These are phyloP conservation scores for Saturnispora hagleri DNA, from an alignment of 805 yeast genomes.

Conservation along the genomic window DNA sequence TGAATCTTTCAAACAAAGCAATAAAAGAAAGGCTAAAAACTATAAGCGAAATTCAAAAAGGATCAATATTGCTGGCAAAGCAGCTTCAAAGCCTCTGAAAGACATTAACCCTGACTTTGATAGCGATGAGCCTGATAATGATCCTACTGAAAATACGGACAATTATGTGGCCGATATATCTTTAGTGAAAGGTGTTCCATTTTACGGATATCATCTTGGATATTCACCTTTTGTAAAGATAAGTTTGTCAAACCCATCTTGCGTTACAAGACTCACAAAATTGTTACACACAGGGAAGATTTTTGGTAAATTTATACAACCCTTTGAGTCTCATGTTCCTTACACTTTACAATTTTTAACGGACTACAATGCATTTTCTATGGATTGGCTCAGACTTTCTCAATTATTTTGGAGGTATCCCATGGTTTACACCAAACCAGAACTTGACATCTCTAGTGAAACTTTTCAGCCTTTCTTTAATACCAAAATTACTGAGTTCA, in stretches of 20 bases:
- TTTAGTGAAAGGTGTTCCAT: constrained; percentile 65
- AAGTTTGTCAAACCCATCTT: constrained; percentile 53
- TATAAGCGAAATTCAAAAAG: neutral
- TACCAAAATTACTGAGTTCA: constrained; percentile 19
- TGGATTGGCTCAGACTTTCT: constrained; percentile 58
- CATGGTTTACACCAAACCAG: constrained; percentile 16
- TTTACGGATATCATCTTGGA: constrained; percentile 75
- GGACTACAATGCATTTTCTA: constrained; percentile 79
- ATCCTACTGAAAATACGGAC: neutral
- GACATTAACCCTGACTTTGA: constrained; percentile 14
- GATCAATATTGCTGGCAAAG: neutral
- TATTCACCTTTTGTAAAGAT: constrained; percentile 60
- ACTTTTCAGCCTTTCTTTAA: constrained; percentile 17
- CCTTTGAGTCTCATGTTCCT: constrained; percentile 78
- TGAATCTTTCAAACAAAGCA: constrained; percentile 28
- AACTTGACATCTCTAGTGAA: neutral
- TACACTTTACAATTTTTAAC: constrained; percentile 65
- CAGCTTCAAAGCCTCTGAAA: neutral
- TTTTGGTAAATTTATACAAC: constrained; percentile 33
- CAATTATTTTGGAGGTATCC: constrained; percentile 52
- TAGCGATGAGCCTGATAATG: constrained; percentile 7
- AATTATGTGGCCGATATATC: constrained; percentile 48
- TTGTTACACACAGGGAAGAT: constrained; percentile 37
- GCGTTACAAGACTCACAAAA: constrained; percentile 43
- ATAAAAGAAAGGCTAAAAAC: neutral